Conservation (phyloP, 1,139 yeast genomes). For the Candida frijolesensis region DNA sequence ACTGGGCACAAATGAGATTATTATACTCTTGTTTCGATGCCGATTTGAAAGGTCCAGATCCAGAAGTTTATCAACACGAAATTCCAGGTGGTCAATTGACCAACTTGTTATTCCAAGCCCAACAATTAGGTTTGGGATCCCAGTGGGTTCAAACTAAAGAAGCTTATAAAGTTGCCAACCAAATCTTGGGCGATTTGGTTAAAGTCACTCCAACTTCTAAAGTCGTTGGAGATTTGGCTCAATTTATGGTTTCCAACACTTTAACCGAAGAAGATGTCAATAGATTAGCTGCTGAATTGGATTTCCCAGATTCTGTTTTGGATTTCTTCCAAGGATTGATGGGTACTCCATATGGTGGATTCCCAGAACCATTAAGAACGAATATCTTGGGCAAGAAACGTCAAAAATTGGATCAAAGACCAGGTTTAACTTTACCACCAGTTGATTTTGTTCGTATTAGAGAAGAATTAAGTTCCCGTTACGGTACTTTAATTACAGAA, state of each 20-base stretch:
- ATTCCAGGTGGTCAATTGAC: conserved; percentile 99
- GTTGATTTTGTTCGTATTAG: conserved; percentile 71
- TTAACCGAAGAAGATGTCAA: conserved; percentile 81
- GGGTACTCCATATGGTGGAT: conserved; percentile 99
- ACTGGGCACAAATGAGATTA: conserved; percentile 99
- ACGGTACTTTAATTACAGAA: conserved; percentile 65
- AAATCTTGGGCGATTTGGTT: conserved; percentile 90
- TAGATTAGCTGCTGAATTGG: conserved; percentile 84
- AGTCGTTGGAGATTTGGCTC: conserved; percentile 98
- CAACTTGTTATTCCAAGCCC: conserved; percentile 96
- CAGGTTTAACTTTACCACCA: conserved; percentile 87
- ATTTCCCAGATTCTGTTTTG: conserved; percentile 97
- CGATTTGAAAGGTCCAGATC: conserved; percentile 98
- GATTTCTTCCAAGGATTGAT: conserved; percentile 98
- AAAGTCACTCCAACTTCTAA: conserved; percentile 98
- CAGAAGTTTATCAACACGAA: conserved; percentile 97
- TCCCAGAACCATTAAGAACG: conserved; percentile 98
- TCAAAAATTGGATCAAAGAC: conserved; percentile 83
- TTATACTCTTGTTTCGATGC: conserved; percentile 97
- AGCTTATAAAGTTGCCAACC: conserved; percentile 89
- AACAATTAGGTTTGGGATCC: conserved; percentile 95
- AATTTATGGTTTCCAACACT: conserved; percentile 96
- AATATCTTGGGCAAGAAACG: conserved; percentile 84
- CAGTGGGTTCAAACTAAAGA: conserved; percentile 96
- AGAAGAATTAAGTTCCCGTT: conserved; percentile 70